Base-by-base conservation (phyloP, 768 basidiomycete genomes). In the Hemileccinum impolitum region DNA sequence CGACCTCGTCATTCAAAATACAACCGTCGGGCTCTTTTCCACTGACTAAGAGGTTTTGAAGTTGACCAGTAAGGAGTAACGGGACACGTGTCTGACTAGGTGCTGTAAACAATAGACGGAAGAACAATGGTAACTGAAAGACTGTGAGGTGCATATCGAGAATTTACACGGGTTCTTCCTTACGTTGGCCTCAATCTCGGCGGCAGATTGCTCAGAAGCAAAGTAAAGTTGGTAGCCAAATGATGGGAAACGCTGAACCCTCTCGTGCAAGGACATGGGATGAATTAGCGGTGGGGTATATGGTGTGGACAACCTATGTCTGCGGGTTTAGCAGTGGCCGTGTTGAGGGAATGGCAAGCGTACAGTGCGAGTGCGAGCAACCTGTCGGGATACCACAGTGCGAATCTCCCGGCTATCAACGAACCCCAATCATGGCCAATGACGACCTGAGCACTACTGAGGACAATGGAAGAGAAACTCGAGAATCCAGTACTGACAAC, bases 381-480 rank as follows among this genome's bases (percentile, higher is more conserved):
- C 30, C 86, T 74, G 13, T 80, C 68, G 0, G 90, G 86, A 60
- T 87, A 67, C 84, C 85, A 90, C 19, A 88, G 70, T 11, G 85
- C 82, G 57, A 92, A 84, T 18, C 88, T 73, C 37, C 75, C 76
- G 2, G 75, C 85, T 12, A 72, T 78, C 51, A 71, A 78, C 3
- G 85, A 70, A 6, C 90, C 90, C 89, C 89, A 91, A 58, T 92
- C 90, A 57, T 91, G 90, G 0, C 87, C 90, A 49, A 90, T 73
- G 48, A 90, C 67, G 11, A 87, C 73, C 84, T 75, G 48, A 0
- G 12, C 13, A 26, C n/a, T 8, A 10, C 31, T 57, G 31, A 53
- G 48, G 26, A 46, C 23, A 30, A 32, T 18, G 2, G 15, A 25
- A 11, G 12, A 37, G 15, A 31, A 40, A 19, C n/a, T 0, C 41